Evolutionary conservation across 2,329 filamentous ascomycete genomes (phyloP), one percentile per base, ranked within the genome.

Genomic region (Hirsutella thompsonii): DNA sequence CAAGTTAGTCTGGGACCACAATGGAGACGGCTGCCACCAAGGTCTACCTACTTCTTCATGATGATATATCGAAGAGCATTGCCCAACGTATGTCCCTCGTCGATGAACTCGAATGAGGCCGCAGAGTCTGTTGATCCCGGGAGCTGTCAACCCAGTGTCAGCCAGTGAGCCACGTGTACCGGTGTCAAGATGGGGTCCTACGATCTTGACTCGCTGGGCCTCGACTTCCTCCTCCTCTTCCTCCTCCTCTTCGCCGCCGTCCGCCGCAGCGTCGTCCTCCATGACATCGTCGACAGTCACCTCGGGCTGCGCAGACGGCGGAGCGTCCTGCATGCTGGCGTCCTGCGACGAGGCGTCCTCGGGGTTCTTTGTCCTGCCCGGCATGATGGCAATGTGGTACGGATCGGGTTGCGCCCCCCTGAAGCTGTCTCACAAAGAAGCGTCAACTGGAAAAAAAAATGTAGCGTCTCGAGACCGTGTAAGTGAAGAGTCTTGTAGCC

Each of bases 1-100:
- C 20, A 38, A n/a, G 49, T 45, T 37, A 54, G 38, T 36, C 39
- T 23, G 8, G 20, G 2, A 10, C 13, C 30, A 11, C 23, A n/a
- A 8, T 9, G n/a, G 29, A 3, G 16, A 9, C 11, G 3, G 18
- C n/a, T 16, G 23, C n/a, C 10, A 10, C 8, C 39, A 10, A n/a
- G 10, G 23, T 37, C 57, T 77, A 49, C 37, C 34, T 68, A 95
- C 90, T 98, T 98, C 67, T 96, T 96, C 85, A 94, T 95, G 55
- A 98, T 93, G 47, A 95, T 83, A 59, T 89, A 96, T 55, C 92
- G 76, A 52, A 98, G 66, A 9, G 89, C 87, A 62, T 98, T 98
- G 21, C 92, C 92, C 40, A 98, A 69, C 1, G 92, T 98, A 63
- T 98, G 92, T 35, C 93, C 88, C 66, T 98, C 92, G 36, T 86